Evolutionary conservation across 225 moss, liverwort and hornwort genomes (phyloP).

Genomic region (Climacium dendroides): DNA sequence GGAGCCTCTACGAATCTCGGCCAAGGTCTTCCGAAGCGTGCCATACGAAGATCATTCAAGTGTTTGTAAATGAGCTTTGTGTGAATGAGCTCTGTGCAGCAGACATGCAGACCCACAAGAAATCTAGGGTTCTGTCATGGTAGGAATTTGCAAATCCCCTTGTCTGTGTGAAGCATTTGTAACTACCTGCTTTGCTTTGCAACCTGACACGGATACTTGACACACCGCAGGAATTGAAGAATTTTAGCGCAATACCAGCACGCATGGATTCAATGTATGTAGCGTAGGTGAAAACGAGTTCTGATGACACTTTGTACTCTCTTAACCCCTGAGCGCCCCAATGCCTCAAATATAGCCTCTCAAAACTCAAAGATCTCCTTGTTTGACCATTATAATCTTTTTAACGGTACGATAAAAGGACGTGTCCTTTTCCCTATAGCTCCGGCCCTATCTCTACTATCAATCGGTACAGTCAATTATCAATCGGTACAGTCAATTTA

Average conservation of each 20-base stretch:
- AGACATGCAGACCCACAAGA: background rate
- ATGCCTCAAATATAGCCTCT: no score
- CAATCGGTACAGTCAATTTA: no score
- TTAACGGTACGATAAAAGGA: no score
- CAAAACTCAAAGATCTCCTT: no score
- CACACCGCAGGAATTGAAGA: background rate
- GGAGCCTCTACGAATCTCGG: background rate
- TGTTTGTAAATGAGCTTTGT: background rate
- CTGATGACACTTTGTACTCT: background rate
- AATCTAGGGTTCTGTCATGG: background rate
- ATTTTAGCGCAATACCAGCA: background rate
- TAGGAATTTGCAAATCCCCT: background rate
- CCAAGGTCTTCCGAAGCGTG: background rate
- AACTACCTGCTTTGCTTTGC: background rate
- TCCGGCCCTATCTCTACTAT: no score
- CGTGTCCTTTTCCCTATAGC: no score
- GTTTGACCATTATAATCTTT: no score
- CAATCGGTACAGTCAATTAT: no score
- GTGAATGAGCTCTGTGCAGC: background rate
- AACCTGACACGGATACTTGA: background rate
- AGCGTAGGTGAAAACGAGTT: background rate
- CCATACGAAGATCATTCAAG: background rate
- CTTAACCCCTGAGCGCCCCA: no score
- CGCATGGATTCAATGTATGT: background rate
- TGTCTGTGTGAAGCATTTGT: background rate